Base-by-base conservation (phyloP, 2,329 filamentous ascomycete species). In the Arachnomyces sp. region DNA sequence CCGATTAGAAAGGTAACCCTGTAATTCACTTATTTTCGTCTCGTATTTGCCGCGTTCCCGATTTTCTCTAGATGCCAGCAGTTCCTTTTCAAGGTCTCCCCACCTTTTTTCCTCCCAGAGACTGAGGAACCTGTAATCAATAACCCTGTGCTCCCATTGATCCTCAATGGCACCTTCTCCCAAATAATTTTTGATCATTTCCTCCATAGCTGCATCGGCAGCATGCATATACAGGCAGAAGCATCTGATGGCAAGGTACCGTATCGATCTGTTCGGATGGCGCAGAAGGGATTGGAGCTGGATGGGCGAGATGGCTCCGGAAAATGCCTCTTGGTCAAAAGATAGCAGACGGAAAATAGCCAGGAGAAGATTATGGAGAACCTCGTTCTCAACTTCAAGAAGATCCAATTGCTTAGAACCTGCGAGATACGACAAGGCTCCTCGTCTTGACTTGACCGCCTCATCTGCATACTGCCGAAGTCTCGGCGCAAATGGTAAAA, bases 401-500 rank as follows among this genome's bases (percentile, higher is more conserved):
- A 60, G 45, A 29, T 48, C 54, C 50, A 50, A 46, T 46, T 52
- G 52, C 40, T 50, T 55, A 33, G 52, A 54, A 39, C 51, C 54
- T 49, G 50, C 51, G 49, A 55, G 57, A 46, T 49, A 49, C 40
- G 60, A 56, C 44, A 62, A 52, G 49, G 48, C 47, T 53, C 57
- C 57, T 51, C 54, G 51, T 48, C 55, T 52, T 44, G 53, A 57
- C 39, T 53, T 45, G 36, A 61, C 52, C 50, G 62, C 58, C 54
- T 70, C 69, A 62, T 81, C 75, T 46, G 86, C 74, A 59, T 88
- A 86, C 44, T 80, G 75, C 39, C 82, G 79, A 32, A 96, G 71
- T 57, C 90, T 79, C 37, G 87, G 84, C 49, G 85, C 84, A 69
- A 92, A 82, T 13, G 87, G 86, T 52, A 95, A 62, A 47, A 95